Base-by-base conservation (phyloP, 106 monocot species). In the Xerophyta viscosa region DNA sequence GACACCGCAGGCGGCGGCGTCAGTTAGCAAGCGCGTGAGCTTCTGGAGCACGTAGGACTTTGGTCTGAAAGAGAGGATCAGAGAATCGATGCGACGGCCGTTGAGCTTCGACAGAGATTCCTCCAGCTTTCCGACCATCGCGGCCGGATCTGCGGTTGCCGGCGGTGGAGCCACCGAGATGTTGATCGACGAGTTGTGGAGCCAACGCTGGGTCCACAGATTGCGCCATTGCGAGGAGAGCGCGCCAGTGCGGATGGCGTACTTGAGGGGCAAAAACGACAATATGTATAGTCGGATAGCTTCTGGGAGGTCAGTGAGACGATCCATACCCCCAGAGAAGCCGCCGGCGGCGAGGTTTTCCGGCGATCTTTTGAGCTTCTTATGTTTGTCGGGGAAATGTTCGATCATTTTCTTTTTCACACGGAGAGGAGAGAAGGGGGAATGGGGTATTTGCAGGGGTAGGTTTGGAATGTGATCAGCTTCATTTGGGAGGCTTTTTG, bases 201-300 rank as follows among this genome's bases (percentile, higher is more conserved):
- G 46, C 20, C 18, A 23, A 1, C 46, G 46, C 17, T 23, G 46
- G 20, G 20, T 8, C 4, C 46, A 47, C 3, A 47, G 19, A 23
- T 20, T 19, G 8, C 46, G 18, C 46, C 46, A 47, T 47, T 47
- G 46, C 14, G 46, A 23, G 17, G 46, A 47, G 19, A 47, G 46
- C 1, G 20, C 22, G 46, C 46, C 17, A 20, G 46, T 47, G 2
- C 46, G 46, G 19, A 47, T 47, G 19, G 46, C 46, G 46, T 18
- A 47, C 22, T 47, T 47, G 17, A 47, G 46, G 46, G 46, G 46
- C 9, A 47, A 23, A 23, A 47, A 23, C 9, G 46, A 17, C 20
- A 47, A 23, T 18, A 47, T 47, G 19, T 4, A 7, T 3, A 47
- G 17, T 8, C 46, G 46, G 20, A 47, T 1, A 47, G 18, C 2